A percentile compares a stretch with the other conserved stretches of the same genome.
These are phyloP conservation scores for Lactifluus pinguis DNA, from an alignment of 768 basidiomycete genomes.

Conservation along the genomic window DNA sequence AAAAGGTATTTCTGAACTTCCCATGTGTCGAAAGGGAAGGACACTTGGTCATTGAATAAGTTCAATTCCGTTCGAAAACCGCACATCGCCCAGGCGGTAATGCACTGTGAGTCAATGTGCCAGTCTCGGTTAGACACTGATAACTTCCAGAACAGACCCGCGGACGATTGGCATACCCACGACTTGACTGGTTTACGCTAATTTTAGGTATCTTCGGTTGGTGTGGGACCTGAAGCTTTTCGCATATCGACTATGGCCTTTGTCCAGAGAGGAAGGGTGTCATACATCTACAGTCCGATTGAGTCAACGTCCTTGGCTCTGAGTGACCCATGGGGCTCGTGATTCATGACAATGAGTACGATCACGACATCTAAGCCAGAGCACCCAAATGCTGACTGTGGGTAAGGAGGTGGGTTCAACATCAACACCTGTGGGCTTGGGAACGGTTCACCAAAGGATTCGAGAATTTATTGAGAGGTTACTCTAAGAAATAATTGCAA, in stretches of 20 bases:
- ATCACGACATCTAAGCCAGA: neutral
- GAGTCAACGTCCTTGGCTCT: conserved; percentile 26
- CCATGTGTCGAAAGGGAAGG: no score
- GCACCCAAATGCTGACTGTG: neutral
- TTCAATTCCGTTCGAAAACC: no score
- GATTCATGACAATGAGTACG: conserved; percentile 59
- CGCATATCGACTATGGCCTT: conserved; percentile 44
- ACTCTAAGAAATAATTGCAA: neutral
- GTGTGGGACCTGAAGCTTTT: conserved; percentile 28
- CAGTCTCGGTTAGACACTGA: no score
- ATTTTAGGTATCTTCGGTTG: no score
- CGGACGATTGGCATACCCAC: no score
- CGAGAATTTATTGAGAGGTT: neutral
- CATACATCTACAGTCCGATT: conserved; percentile 46
- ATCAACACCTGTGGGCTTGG: conserved; percentile 39
- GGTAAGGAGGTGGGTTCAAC: conserved; percentile 60
- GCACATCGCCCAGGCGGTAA: no score
- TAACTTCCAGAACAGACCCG: no score
- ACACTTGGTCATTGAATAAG: no score
- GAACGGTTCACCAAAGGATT: conserved; percentile 24
- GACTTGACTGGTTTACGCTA: no score
- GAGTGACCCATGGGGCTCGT: conserved; percentile 34
- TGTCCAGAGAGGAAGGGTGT: conserved; percentile 64
- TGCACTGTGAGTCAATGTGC: no score
- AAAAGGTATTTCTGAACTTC: no score